Percentiles rank a stretch among this genome's conserved stretches.
Conservation (phyloP, 2,329 filamentous ascomycete genomes). For the Aspergillus neoniger region DNA sequence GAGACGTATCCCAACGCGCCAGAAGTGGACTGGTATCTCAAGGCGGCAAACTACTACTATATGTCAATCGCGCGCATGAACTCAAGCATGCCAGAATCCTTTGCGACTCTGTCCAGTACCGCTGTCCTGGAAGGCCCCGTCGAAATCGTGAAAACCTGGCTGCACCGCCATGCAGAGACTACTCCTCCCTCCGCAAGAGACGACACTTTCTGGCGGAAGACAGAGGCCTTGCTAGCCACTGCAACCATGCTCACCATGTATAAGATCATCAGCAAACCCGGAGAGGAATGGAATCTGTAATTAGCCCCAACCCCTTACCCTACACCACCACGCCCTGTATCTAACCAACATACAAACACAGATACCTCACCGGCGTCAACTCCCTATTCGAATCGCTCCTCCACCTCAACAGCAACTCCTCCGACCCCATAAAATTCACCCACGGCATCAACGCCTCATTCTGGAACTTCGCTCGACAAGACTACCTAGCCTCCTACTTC, state of each 20-base stretch:
- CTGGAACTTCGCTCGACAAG: conserved; percentile 65
- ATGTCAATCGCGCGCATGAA: conserved; percentile 55
- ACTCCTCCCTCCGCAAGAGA: conserved; percentile 3
- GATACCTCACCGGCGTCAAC: conserved; percentile 63
- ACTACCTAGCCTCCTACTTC: conserved; percentile 63
- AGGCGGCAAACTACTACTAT: conserved; percentile 63
- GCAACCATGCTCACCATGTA: conserved; percentile 64
- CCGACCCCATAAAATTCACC: conserved; percentile 38
- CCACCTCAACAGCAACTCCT: conserved; percentile 24
- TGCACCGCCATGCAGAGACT: conserved; percentile 23
- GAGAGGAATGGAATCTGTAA: conserved; percentile 58
- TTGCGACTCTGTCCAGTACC: conserved; percentile 31
- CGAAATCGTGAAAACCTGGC: conserved; percentile 29
- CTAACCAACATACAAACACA: conserved; percentile 8
- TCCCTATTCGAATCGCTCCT: conserved; percentile 55
- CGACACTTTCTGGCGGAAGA: conserved; percentile 43
- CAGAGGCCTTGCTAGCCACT: conserved; percentile 62
- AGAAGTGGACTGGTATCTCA: conserved; percentile 60
- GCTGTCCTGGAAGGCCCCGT: conserved; percentile 34
- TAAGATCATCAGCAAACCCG: conserved; percentile 63
- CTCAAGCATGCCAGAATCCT: conserved; percentile 37
- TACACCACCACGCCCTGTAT: too few species aligned
- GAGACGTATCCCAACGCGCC: conserved; percentile 46
- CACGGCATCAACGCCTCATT: conserved; percentile 60
- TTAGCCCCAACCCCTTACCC: conserved; percentile 7